Base-by-base conservation (phyloP, 768 basidiomycete species). In the Boletus vinaceobasis region DNA sequence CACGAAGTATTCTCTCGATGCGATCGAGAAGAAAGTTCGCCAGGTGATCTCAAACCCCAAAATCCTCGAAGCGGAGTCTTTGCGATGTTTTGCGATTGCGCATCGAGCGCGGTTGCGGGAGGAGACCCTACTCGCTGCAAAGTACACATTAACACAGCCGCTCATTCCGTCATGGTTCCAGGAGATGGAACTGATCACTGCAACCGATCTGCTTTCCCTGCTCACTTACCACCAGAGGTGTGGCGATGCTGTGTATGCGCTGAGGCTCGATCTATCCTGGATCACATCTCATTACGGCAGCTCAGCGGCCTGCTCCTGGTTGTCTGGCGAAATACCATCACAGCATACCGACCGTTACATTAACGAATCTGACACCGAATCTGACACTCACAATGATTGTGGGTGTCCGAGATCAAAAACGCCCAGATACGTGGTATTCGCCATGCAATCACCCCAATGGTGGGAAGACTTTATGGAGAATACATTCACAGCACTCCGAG, bases 161-260 rank as follows among this genome's bases (percentile, higher is more conserved):
- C 53, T 70, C 27, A 53, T 62, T 9, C 60, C 64, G 0, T 38
- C 50, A 4, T 60, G 62, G 52, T 60, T 62, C 10, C 43, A 63
- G 44, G 71, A 70, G 39, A 57, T 74, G 0, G 60, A 57, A 0
- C 23, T 66, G 45, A 60, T 74, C 38, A 59, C 60, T 11, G 66
- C 63, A 1, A 27, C 52, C 1, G 64, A 63, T 15, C 52, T 72
- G 7, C 63, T 69, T 32, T 35, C 57, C 2, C 42, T 72, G 9
- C 52, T 65, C 5, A 56, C 48, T 19, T 63, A 69, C 36, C 65
- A 65, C 23, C 13, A 23, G n/a, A 29, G 17, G 6, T 68, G 67
- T 13, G 38, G 58, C 2, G 46, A 56, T 2, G 58, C 57, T 5
- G 59, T 53, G 5, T 47, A 51, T 21, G 42, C 23, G 0, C 43